Percentiles rank a stretch among this genome's conserved stretches.
Conservation (phyloP, 2,329 filamentous ascomycete species). For the Aspergillus japonicus region DNA sequence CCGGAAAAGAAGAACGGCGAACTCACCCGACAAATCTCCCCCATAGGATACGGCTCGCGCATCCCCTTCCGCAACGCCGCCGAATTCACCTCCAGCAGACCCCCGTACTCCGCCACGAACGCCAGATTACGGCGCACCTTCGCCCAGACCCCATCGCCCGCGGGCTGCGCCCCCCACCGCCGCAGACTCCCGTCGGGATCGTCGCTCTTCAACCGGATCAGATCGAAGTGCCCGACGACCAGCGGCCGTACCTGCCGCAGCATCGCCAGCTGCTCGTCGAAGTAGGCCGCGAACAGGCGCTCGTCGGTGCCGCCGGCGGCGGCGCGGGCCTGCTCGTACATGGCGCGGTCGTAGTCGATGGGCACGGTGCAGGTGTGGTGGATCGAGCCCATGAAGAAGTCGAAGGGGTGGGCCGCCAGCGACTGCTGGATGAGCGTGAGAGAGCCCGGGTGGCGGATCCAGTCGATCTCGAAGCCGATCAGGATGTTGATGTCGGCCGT, state of each 20-base stretch:
- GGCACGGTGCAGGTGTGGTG: constrained; percentile 86
- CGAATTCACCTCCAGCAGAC: constrained; percentile 86
- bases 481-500: constrained; percentile 68
- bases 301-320: constrained; percentile 64
- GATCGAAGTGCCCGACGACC: constrained; percentile 90
- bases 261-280: constrained; percentile 84
- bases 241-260: constrained; percentile 67
- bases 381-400: constrained; percentile 90
- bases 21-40: constrained; percentile 67
- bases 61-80: constrained; percentile 86
- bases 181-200: constrained; percentile 63
- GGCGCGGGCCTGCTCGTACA: constrained; percentile 65
- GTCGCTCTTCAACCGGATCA: constrained; percentile 76
- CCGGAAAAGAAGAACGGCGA: too few species aligned
- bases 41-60: constrained; percentile 82
- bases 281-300: constrained; percentile 77
- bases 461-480: constrained; percentile 91
- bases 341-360: constrained; percentile 76
- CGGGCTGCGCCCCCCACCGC: constrained; percentile 40
- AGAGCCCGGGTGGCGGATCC: constrained; percentile 68
- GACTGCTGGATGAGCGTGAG: constrained; percentile 61
- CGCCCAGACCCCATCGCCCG: constrained; percentile 63
- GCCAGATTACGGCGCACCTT: constrained; percentile 71
- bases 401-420: constrained; percentile 62
- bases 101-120: constrained; percentile 69